These are phyloP conservation scores for Microdochium nivale DNA, from an alignment of 2,329 filamentous ascomycete genomes.

Conservation along the genomic window DNA sequence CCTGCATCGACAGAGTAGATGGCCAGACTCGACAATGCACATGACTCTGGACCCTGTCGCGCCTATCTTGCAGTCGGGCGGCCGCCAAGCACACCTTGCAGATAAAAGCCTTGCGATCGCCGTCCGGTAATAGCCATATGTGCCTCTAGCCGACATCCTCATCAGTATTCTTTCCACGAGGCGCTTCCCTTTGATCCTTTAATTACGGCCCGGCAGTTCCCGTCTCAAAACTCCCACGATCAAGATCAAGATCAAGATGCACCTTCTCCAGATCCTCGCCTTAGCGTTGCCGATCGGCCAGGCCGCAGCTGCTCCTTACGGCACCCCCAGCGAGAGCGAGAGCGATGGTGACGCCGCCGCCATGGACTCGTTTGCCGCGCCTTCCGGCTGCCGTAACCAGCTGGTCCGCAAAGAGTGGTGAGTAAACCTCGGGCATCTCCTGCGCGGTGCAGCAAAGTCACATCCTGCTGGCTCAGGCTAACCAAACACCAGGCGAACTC, in stretches of 20 bases:
- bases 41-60: no score
- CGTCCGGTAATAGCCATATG: not conserved
- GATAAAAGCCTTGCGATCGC: not conserved
- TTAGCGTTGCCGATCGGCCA: not conserved
- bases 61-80: no score
- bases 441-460: no score
- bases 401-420: not conserved
- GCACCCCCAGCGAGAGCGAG: no score
- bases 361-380: not conserved
- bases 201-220: not conserved
- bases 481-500: not conserved
- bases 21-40: no score
- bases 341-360: not conserved
- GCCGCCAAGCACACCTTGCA: not conserved
- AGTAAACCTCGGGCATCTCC: no score
- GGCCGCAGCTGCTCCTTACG: not conserved
- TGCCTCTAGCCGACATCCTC: not conserved
- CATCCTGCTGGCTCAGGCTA: no score
- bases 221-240: no score
- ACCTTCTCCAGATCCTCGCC: not conserved
- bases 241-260: not conserved
- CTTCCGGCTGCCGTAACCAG: constrained; percentile 5
- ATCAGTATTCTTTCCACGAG: no score
- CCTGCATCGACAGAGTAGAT: no score
- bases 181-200: not conserved